A percentile compares a stretch with the other conserved stretches of the same genome.
These are phyloP conservation scores for Beta macrorhiza DNA, from an alignment of 179 eudicot species.

Conservation along the genomic window DNA sequence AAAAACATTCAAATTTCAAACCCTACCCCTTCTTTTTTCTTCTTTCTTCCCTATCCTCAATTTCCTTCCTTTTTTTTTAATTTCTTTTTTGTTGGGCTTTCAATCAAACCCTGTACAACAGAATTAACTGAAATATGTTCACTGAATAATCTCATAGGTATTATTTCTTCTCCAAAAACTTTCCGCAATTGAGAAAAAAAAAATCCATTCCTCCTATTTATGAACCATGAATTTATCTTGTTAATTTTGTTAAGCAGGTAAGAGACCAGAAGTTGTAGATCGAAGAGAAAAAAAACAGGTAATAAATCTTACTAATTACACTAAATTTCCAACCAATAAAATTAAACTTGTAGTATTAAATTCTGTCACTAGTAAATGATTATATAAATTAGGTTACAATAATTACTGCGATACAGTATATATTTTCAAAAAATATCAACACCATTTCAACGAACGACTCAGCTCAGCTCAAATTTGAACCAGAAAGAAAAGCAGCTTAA, in stretches of 20 bases:
- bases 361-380: not conserved
- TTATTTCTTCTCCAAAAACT: not conserved
- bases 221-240: too few species aligned
- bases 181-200: not conserved
- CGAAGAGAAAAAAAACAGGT: not conserved
- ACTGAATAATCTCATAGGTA: not conserved
- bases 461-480: not conserved
- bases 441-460: too few species aligned
- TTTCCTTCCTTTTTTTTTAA: too few species aligned
- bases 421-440: too few species aligned
- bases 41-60: not conserved
- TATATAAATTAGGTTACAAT: too few species aligned
- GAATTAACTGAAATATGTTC: constrained; percentile 14
- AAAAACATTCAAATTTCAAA: constrained; percentile 3
- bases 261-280: not conserved
- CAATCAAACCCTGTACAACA: not conserved
- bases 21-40: not conserved
- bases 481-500: not conserved
- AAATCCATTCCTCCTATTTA: not conserved
- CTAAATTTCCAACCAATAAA: not conserved
- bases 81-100: too few species aligned
- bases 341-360: not conserved
- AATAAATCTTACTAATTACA: not conserved
- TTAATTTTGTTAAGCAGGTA: not conserved
- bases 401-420: too few species aligned